A percentile compares a stretch with the other conserved stretches of the same genome.
phyloP scores from a whole-genome alignment of 2,329 filamentous ascomycete species.

The Ceratocystis lukuohia region DNA sequence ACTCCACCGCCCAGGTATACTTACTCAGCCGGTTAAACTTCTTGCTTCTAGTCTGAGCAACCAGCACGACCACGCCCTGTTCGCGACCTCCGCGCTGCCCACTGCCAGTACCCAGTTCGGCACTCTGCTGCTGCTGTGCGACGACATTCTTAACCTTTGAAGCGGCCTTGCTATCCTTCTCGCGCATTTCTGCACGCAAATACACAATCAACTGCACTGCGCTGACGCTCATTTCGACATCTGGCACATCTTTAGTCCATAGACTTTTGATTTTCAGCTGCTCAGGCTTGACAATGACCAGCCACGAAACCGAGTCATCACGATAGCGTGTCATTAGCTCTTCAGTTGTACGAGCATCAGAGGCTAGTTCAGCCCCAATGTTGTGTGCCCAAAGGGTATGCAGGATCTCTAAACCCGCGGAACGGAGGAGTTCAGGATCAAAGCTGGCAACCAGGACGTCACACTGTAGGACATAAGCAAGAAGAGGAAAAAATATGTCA shows the following conservation, averaged over 20 bases:
- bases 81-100: conserved; percentile 30
- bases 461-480: conserved; percentile 38
- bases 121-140: conserved; percentile 22
- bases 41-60: conserved; percentile 71
- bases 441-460: conserved; percentile 86
- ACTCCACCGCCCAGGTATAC: neutral
- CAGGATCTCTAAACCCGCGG: conserved; percentile 62
- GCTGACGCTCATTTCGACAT: conserved; percentile 56
- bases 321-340: conserved; percentile 64
- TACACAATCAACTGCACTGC: conserved; percentile 52
- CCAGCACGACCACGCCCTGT: conserved; percentile 72
- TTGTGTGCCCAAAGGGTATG: conserved; percentile 68
- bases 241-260: conserved; percentile 57
- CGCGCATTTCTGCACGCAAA: conserved; percentile 69
- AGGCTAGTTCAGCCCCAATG: conserved; percentile 77
- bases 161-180: conserved; percentile 53
- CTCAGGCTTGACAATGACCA: conserved; percentile 74
- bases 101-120: conserved; percentile 20
- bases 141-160: conserved; percentile 29
- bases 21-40: conserved; percentile 64
- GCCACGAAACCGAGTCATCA: conserved; percentile 69
- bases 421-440: conserved; percentile 61
- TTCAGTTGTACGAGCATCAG: conserved; percentile 65
- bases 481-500: conserved; percentile 18
- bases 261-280: conserved; percentile 69